Evolutionary conservation across 164 flowering plant genomes (phyloP).

Genomic region (Sedum album): DNA sequence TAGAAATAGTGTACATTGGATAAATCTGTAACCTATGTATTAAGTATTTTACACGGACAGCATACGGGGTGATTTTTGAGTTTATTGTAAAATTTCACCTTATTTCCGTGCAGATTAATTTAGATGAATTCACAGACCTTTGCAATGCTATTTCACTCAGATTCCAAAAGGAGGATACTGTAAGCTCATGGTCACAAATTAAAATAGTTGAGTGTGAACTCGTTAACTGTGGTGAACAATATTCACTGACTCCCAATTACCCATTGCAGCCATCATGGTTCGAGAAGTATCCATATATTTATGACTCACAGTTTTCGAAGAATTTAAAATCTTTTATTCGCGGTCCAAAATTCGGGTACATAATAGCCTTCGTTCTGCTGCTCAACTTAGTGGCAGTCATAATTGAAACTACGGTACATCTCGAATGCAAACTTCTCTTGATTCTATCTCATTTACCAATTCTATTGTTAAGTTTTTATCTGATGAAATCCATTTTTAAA

Average conservation of each 20-base stretch:
- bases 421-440: not conserved
- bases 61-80: not conserved
- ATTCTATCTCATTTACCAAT: not conserved
- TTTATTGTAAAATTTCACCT: too few relatives aligned
- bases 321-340: slow-evolving; percentile 68
- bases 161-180: slow-evolving; percentile 74
- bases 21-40: not conserved
- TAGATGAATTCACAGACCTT: slow-evolving; percentile 82
- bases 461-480: not conserved
- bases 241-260: not conserved
- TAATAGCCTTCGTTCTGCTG: slow-evolving; percentile 51
- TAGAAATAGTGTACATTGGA: not conserved
- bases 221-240: not conserved
- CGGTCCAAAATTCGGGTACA: slow-evolving; percentile 63
- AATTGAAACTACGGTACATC: slow-evolving; percentile 84
- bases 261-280: slow-evolving; percentile 70
- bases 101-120: slow-evolving; percentile 53
- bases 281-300: slow-evolving; percentile 45
- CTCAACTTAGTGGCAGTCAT: slow-evolving; percentile 74
- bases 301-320: slow-evolving; percentile 48
- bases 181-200: slow-evolving; percentile 25
- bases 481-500: not conserved
- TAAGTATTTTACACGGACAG: not conserved
- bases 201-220: not conserved
- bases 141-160: slow-evolving; percentile 79